Evolutionary conservation across 1,284 basidiomycete species (phyloP).

Genomic region (Ceratobasidium theobromae): DNA sequence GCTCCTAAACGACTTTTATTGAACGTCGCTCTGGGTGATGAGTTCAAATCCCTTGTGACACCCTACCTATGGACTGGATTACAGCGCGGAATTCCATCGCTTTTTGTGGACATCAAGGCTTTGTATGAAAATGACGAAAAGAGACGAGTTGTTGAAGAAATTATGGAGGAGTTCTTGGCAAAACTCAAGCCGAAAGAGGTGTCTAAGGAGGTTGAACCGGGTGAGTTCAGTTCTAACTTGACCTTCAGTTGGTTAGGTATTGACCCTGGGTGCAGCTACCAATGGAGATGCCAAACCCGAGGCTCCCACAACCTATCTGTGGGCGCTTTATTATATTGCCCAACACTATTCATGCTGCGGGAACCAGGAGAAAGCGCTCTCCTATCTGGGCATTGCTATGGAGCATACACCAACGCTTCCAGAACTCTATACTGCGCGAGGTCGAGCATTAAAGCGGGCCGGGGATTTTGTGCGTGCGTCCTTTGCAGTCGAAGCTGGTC

Average conservation of each 20-base stretch:
- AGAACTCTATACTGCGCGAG: constrained; percentile 85
- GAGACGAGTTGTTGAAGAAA: constrained; percentile 66
- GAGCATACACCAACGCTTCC: constrained; percentile 92
- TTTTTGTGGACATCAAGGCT: constrained; percentile 91
- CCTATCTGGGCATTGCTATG: constrained; percentile 66
- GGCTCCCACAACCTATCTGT: constrained; percentile 87
- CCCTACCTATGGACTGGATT: constrained; percentile 75
- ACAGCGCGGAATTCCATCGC: constrained; percentile 86
- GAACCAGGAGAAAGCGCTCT: constrained; percentile 60
- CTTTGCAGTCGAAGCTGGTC: constrained; percentile 76
- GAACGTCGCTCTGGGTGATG: constrained; percentile 55
- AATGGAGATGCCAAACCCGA: constrained; percentile 40
- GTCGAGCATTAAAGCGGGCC: constrained; percentile 81
- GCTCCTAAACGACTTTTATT: constrained; percentile 75
- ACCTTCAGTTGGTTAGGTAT: not conserved
- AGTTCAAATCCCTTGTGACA: constrained; percentile 67
- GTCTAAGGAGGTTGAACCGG: constrained; percentile 17
- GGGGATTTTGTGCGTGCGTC: constrained; percentile 82
- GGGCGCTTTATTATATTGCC: constrained; percentile 93
- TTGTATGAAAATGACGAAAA: constrained; percentile 73
- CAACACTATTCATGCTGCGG: constrained; percentile 81
- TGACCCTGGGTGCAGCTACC: constrained; percentile 5
- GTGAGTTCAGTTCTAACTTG: not conserved
- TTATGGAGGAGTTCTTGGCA: constrained; percentile 58
- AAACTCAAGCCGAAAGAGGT: constrained; percentile 43